These are phyloP conservation scores for Delonix regia DNA, from an alignment of 306 rosid genomes.

Conservation along the genomic window DNA sequence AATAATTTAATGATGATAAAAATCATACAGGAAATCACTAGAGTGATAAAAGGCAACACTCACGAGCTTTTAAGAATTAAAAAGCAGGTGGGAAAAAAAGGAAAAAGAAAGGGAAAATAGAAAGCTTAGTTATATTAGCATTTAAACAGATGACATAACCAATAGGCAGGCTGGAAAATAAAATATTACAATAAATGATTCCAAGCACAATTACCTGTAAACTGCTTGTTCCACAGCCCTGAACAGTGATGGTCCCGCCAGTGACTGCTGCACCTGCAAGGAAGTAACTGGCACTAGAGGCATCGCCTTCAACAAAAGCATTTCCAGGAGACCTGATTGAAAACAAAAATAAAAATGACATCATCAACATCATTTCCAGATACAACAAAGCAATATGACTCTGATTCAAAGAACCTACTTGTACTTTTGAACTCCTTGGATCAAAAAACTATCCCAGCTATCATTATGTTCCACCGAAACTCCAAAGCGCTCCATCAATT, in stretches of 20 bases:
- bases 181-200: background rate
- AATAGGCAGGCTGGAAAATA: background rate
- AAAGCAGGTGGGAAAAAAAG: background rate
- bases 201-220: constrained; percentile 71
- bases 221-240: constrained; percentile 98
- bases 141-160: background rate
- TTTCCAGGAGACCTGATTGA: constrained; percentile 82
- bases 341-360: constrained; percentile 13
- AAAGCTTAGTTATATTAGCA: background rate
- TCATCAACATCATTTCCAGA: constrained; percentile 23
- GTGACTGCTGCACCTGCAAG: constrained; percentile 99
- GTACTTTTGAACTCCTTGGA: constrained; percentile 95
- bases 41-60: background rate
- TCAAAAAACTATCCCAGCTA: constrained; percentile 83
- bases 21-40: background rate
- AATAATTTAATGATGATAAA: background rate
- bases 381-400: constrained; percentile 18
- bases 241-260: constrained; percentile 95
- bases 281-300: constrained; percentile 99
- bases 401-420: constrained; percentile 67
- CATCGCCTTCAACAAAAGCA: constrained; percentile 98
- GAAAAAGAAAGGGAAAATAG: no score
- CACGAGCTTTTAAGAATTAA: background rate
- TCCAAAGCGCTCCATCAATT: constrained; percentile 98
- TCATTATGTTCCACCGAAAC: constrained; percentile 74